Evolutionary conservation across 2,329 filamentous ascomycete species (phyloP).

Genomic region (Cadophora sp.): DNA sequence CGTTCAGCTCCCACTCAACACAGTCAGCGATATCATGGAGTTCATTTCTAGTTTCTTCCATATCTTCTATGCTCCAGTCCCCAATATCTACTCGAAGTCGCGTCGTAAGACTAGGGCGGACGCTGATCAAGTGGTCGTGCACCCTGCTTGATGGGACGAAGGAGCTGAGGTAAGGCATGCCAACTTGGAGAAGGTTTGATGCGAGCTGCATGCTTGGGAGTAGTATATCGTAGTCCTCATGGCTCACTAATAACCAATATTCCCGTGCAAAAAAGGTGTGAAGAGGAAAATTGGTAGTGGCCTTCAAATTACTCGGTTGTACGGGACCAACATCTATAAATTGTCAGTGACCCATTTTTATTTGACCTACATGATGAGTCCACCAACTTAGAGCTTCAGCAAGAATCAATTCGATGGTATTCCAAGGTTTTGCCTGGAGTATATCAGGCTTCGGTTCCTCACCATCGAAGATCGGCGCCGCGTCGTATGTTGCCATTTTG

Average conservation of each 20-base stretch:
- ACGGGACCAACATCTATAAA: conserved; percentile 20
- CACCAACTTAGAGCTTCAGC: not conserved
- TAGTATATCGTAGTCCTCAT: conserved; percentile 36
- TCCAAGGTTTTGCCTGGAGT: not conserved
- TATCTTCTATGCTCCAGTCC: conserved; percentile 9
- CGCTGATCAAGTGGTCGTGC: conserved; percentile 3
- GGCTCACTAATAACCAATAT: conserved; percentile 29
- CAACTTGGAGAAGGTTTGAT: conserved; percentile 34
- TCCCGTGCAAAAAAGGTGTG: conserved; percentile 33
- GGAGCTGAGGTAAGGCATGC: conserved; percentile 35
- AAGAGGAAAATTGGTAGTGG: conserved; percentile 5
- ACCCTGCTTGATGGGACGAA: conserved; percentile 36
- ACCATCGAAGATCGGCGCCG: not conserved
- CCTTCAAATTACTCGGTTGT: conserved; percentile 21
- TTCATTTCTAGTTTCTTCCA: conserved; percentile 27
- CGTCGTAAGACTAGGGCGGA: not conserved
- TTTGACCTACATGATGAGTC: not conserved
- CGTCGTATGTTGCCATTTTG: not conserved
- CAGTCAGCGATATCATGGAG: conserved; percentile 33
- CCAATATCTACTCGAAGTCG: not conserved
- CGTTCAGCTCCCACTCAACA: conserved; percentile 37
- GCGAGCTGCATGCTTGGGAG: conserved; percentile 40
- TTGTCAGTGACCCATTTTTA: not conserved
- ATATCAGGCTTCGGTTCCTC: not conserved
- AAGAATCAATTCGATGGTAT: not conserved